phyloP scores from a whole-genome alignment of 805 yeast genomes.

The Yamadazyma takamatsuzukensis region DNA sequence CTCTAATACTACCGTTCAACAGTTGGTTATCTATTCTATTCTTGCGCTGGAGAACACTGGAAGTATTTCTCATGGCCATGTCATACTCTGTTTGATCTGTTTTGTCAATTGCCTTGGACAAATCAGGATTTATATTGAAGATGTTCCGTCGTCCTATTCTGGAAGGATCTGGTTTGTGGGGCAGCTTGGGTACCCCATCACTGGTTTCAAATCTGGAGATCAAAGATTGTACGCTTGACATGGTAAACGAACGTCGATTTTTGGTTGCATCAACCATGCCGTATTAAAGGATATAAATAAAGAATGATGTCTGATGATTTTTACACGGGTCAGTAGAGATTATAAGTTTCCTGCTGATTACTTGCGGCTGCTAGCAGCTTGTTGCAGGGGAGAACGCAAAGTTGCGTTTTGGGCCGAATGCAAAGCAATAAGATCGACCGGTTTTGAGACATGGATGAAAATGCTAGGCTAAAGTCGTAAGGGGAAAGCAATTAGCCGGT shows the following conservation, averaged over 20 bases:
- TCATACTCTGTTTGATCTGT: slow-evolving; percentile 3
- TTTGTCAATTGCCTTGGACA: slow-evolving; percentile 1
- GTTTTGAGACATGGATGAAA: no score
- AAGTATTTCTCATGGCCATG: neutral
- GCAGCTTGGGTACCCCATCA: neutral
- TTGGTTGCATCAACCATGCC: no score
- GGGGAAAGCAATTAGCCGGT: no score
- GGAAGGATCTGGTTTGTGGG: neutral
- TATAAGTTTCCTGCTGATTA: no score
- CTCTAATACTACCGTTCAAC: no score
- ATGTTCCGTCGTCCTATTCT: slow-evolving; percentile 1
- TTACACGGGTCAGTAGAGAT: neutral
- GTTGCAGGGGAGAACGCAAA: no score
- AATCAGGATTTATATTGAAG: slow-evolving; percentile 6
- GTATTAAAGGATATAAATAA: neutral
- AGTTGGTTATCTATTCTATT: no score
- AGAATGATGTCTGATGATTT: neutral
- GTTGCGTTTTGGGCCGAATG: no score
- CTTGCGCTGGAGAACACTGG: neutral
- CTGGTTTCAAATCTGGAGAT: slow-evolving; percentile 7
- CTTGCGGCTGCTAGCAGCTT: no score
- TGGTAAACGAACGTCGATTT: neutral
- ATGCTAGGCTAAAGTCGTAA: no score
- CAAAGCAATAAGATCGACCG: no score
- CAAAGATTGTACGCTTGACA: slow-evolving; percentile 7